A percentile compares a stretch with the other conserved stretches of the same genome.
Evolutionary conservation across 305 asterid genomes (phyloP).

Genomic region (Fraxinus baroniana): DNA sequence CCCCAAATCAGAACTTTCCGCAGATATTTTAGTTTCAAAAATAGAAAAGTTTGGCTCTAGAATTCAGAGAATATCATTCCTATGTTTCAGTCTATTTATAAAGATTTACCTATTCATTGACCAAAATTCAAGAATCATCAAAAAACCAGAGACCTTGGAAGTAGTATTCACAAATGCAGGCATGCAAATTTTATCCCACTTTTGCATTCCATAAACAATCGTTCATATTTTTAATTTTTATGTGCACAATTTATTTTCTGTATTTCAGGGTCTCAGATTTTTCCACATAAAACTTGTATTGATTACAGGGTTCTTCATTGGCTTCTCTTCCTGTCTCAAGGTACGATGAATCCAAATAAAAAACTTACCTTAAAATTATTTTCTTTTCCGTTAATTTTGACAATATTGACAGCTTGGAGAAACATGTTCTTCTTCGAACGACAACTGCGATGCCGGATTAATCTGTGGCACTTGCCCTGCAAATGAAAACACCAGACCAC

Average conservation of each 20-base stretch:
- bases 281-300: constrained; percentile 21
- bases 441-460: constrained; percentile 61
- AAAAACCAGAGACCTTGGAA: not conserved
- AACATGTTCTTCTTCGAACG: constrained; percentile 53
- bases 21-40: too few relatives aligned
- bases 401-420: constrained; percentile 57
- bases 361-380: not conserved
- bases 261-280: constrained; percentile 28
- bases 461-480: constrained; percentile 56
- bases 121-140: not conserved
- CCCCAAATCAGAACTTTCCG: too few relatives aligned
- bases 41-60: too few relatives aligned
- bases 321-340: constrained; percentile 38
- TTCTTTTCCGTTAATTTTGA: not conserved
- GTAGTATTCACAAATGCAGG: constrained; percentile 25
- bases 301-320: constrained; percentile 32
- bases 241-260: not conserved
- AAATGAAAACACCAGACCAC: constrained; percentile 63
- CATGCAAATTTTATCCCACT: constrained; percentile 1
- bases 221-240: not conserved
- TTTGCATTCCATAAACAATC: not conserved
- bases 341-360: constrained; percentile 16
- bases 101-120: not conserved
- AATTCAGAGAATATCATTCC: too few relatives aligned
- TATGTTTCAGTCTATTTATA: too few relatives aligned